Percentiles rank a stretch among this genome's conserved stretches.
These are phyloP conservation scores for Fonsecaea monophora DNA, from an alignment of 2,329 filamentous ascomycete species.

Conservation along the genomic window DNA sequence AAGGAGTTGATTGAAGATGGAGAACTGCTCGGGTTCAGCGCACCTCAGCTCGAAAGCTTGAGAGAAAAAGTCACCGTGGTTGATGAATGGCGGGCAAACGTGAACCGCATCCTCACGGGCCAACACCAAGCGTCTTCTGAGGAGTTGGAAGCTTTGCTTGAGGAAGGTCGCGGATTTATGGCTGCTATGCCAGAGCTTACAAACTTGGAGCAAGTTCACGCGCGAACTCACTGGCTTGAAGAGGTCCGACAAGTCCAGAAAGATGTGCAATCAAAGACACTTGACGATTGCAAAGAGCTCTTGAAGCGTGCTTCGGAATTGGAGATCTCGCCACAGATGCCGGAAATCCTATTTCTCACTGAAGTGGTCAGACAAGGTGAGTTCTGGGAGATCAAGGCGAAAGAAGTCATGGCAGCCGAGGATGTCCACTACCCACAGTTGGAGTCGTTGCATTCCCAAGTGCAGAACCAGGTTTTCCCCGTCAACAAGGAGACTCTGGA, in stretches of 20 bases:
- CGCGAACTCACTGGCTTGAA: slow-evolving; percentile 88
- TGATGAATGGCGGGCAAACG: slow-evolving; percentile 80
- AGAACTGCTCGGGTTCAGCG: slow-evolving; percentile 88
- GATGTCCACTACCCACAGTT: slow-evolving; percentile 92
- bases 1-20: slow-evolving; percentile 82
- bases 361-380: slow-evolving; percentile 79
- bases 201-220: slow-evolving; percentile 76
- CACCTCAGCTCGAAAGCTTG: slow-evolving; percentile 84
- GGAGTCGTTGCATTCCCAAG: slow-evolving; percentile 87
- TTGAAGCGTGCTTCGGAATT: slow-evolving; percentile 79
- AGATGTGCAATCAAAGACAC: slow-evolving; percentile 70
- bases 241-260: slow-evolving; percentile 71
- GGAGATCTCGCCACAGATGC: slow-evolving; percentile 78
- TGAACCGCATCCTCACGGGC: slow-evolving; percentile 72
- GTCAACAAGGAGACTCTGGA: slow-evolving; percentile 81
- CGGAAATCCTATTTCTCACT: slow-evolving; percentile 76
- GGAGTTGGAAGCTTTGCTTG: slow-evolving; percentile 88
- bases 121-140: slow-evolving; percentile 68
- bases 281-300: slow-evolving; percentile 79
- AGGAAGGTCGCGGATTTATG: slow-evolving; percentile 86
- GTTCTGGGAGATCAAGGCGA: slow-evolving; percentile 90
- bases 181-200: slow-evolving; percentile 91
- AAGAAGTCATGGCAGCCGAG: slow-evolving; percentile 90
- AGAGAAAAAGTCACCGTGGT: slow-evolving; percentile 86
- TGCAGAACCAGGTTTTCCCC: slow-evolving; percentile 66